A percentile compares a stretch with the other conserved stretches of the same genome.
Conservation (phyloP, 2,329 filamentous ascomycete species). For the Parascedosporium putredinis region DNA sequence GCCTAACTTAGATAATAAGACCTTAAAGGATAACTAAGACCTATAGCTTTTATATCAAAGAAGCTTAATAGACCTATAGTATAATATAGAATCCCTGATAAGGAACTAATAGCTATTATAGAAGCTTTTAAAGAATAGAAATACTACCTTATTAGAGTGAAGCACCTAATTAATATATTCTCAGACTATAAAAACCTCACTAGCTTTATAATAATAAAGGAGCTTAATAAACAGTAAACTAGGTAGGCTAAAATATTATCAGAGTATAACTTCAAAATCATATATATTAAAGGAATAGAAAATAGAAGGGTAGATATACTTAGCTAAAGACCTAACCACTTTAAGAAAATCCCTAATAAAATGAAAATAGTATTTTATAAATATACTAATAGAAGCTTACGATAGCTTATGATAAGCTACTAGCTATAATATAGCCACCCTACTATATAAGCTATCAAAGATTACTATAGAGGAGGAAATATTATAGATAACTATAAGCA, state of each 20-base stretch:
- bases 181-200: background rate
- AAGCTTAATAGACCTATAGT: background rate
- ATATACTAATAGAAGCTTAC: background rate
- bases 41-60: background rate
- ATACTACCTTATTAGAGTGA: background rate
- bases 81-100: background rate
- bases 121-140: background rate
- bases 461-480: background rate
- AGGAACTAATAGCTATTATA: background rate
- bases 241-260: background rate
- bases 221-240: background rate
- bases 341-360: background rate
- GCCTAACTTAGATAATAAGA: background rate
- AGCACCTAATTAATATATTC: background rate
- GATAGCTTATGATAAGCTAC: background rate
- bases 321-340: background rate
- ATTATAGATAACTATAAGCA: background rate
- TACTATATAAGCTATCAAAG: background rate
- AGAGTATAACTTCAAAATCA: background rate
- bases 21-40: background rate
- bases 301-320: background rate
- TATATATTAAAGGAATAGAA: background rate
- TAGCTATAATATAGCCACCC: background rate
- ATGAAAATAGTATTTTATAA: background rate
- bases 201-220: background rate